phyloP scores from a whole-genome alignment of 2,329 filamentous ascomycete species.

The Penicillium sp. region DNA sequence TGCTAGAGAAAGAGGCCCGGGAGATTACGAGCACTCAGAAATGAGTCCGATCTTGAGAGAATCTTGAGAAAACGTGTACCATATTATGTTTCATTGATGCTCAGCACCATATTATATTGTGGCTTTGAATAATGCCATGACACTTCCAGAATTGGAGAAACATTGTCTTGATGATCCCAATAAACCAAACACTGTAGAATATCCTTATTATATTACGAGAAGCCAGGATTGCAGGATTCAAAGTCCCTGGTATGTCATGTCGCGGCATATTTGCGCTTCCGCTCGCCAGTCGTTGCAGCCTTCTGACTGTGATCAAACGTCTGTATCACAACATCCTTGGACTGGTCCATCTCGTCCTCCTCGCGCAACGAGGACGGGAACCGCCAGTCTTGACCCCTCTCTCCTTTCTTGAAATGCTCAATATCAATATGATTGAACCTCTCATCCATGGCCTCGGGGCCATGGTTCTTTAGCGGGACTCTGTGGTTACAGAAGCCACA shows the following conservation, averaged over 20 bases:
- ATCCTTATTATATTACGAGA: constrained; percentile 3
- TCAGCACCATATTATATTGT: constrained; percentile 9
- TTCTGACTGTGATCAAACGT: background rate
- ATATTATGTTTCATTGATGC: constrained; percentile 7
- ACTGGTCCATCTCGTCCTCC: background rate
- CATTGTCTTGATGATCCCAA: background rate
- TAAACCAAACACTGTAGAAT: constrained; percentile 1
- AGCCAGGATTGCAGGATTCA: background rate
- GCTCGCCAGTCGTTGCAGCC: background rate
- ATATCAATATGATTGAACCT: constrained; percentile 73
- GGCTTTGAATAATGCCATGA: background rate
- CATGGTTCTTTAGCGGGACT: constrained; percentile 53
- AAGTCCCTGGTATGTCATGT: background rate
- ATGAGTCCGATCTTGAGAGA: constrained; percentile 8
- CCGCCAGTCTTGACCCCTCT: constrained; percentile 37
- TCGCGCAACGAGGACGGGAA: constrained; percentile 17
- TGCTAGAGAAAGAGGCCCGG: constrained; percentile 38
- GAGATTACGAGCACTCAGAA: constrained; percentile 34
- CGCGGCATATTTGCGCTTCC: constrained; percentile 17
- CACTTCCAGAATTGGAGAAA: background rate
- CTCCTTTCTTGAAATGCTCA: constrained; percentile 44
- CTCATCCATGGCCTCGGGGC: constrained; percentile 59
- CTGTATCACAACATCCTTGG: background rate
- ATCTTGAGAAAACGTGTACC: constrained; percentile 10
- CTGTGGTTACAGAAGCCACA: constrained; percentile 75